These are phyloP conservation scores for Oryza glumipatula DNA, from an alignment of 176 grass and related monocot species.

Conservation along the genomic window DNA sequence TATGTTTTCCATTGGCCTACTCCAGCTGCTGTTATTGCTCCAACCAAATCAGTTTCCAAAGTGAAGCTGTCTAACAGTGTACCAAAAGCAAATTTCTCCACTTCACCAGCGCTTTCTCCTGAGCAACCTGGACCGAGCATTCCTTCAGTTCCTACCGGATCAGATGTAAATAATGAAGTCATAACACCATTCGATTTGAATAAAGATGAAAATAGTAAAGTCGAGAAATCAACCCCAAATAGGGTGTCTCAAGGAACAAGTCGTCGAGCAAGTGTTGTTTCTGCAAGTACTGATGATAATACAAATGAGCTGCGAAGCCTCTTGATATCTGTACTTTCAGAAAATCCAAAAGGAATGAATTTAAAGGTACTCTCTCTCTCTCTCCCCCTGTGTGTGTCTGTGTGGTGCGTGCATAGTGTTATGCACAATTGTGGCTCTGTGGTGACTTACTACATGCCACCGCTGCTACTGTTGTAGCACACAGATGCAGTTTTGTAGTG, in stretches of 20 bases:
- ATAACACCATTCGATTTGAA: constrained; percentile 61
- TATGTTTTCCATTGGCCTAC: constrained; percentile 41
- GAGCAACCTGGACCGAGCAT: constrained; percentile 67
- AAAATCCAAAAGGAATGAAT: constrained; percentile 84
- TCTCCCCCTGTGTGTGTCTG: not conserved
- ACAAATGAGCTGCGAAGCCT: constrained; percentile 52
- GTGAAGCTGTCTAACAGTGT: constrained; percentile 61
- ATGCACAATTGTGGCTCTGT: not conserved
- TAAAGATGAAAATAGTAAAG: constrained; percentile 65
- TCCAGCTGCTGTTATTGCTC: constrained; percentile 74
- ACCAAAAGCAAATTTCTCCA: constrained; percentile 53
- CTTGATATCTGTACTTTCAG: constrained; percentile 74
- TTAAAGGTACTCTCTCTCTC: constrained; percentile 68
- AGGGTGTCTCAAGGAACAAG: constrained; percentile 58
- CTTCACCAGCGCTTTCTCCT: constrained; percentile 73
- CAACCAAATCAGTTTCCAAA: constrained; percentile 78
- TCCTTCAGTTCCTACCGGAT: constrained; percentile 49
- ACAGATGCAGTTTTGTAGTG: not conserved
- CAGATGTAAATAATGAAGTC: constrained; percentile 74
- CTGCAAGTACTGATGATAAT: constrained; percentile 56
- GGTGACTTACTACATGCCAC: not conserved
- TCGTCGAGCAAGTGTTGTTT: constrained; percentile 36
- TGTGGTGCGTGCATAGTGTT: not conserved
- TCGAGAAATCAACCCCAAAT: constrained; percentile 58
- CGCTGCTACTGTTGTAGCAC: not conserved